phyloP scores from a whole-genome alignment of 2,329 filamentous ascomycete genomes.

The Sphaerostilbella broomeana region DNA sequence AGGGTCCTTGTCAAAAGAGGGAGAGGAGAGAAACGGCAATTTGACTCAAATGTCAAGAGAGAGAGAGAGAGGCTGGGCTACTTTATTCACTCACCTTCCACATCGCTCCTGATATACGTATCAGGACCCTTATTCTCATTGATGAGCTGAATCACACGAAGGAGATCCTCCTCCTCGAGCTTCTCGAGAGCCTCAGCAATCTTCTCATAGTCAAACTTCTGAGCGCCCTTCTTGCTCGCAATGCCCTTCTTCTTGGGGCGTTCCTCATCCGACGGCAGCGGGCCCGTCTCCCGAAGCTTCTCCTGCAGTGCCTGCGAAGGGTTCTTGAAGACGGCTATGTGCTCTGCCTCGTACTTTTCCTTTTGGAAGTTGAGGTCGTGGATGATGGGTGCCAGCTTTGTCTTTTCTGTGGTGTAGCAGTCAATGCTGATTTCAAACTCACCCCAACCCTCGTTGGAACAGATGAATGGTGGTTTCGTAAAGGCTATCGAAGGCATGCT shows the following conservation, averaged over 20 bases:
- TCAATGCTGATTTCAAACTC: constrained; percentile 94
- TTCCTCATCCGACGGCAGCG: constrained; percentile 70
- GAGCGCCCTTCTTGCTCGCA: constrained; percentile 69
- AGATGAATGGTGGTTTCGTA: constrained; percentile 78
- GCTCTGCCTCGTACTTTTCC: constrained; percentile 74
- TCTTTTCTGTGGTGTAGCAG: constrained; percentile 78
- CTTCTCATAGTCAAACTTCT: constrained; percentile 83
- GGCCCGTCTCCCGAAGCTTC: constrained; percentile 73
- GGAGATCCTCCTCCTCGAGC: constrained; percentile 83
- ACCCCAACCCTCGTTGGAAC: constrained; percentile 93
- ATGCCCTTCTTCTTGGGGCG: constrained; percentile 54
- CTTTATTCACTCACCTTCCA: constrained; percentile 64
- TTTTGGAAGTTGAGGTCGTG: constrained; percentile 92
- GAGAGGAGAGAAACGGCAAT: constrained; percentile 1
- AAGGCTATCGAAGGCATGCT: constrained; percentile 49
- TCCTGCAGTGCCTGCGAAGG: constrained; percentile 80
- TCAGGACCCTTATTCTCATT: constrained; percentile 93
- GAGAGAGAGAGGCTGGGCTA: background rate
- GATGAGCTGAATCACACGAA: constrained; percentile 95
- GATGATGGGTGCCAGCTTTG: constrained; percentile 63
- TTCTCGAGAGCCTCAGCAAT: constrained; percentile 85
- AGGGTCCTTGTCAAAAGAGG: constrained; percentile 11
- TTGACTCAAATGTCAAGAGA: no score
- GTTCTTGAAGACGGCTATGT: constrained; percentile 83
- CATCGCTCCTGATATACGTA: constrained; percentile 94